These are phyloP conservation scores for Solanum hybrid DNA, from an alignment of 305 asterid genomes.

Conservation along the genomic window DNA sequence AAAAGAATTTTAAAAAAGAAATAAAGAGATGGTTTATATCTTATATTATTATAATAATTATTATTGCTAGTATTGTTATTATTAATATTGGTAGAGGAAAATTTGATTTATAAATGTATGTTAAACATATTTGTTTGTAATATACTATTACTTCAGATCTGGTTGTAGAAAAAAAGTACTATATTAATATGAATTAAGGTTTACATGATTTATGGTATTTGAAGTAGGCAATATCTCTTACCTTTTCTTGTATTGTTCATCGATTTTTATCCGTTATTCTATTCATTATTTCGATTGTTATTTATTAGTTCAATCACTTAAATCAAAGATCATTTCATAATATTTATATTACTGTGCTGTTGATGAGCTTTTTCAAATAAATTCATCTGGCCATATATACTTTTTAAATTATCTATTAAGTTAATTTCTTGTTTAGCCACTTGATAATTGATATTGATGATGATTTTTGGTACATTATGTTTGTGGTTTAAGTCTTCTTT, in stretches of 20 bases:
- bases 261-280: background rate
- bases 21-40: background rate
- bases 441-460: background rate
- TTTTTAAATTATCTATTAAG: background rate
- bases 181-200: background rate
- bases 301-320: background rate
- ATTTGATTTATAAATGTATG: background rate
- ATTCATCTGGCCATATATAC: background rate
- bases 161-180: background rate
- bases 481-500: background rate
- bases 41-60: too few species aligned
- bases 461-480: background rate
- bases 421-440: background rate
- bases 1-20: background rate
- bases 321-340: background rate
- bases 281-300: background rate
- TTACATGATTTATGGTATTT: background rate
- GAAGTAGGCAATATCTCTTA: background rate
- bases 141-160: background rate
- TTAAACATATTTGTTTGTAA: background rate
- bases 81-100: background rate
- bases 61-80: background rate
- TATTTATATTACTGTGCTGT: too few species aligned
- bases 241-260: background rate
- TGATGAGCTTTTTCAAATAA: background rate